Evolutionary conservation across 176 grass and related monocot species (phyloP).

Genomic region (Ensete glaucum): DNA sequence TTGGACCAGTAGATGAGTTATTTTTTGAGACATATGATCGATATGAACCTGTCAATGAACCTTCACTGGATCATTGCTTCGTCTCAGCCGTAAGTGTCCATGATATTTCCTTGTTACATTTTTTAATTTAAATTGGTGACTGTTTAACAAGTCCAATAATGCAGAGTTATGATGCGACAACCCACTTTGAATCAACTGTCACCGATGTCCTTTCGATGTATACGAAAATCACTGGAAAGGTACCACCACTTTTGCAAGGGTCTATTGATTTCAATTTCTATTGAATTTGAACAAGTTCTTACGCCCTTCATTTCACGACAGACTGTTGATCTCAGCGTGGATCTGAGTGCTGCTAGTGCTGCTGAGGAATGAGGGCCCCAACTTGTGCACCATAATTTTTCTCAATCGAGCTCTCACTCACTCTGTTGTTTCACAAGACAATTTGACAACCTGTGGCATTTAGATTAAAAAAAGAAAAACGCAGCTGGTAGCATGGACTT

Average conservation of each 20-base stretch:
- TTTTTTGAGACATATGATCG: conserved; percentile 78
- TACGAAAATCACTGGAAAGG: conserved; percentile 80
- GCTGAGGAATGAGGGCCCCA: conserved; percentile 34
- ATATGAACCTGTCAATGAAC: conserved; percentile 64
- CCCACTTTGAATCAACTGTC: conserved; percentile 93
- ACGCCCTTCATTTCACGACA: neutral
- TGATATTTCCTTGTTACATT: neutral
- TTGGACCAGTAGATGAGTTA: conserved; percentile 68
- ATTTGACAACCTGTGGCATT: too few species aligned
- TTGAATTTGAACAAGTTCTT: neutral
- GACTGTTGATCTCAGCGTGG: conserved; percentile 68
- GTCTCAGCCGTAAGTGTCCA: conserved; percentile 61
- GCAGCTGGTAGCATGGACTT: neutral
- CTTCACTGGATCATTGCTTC: conserved; percentile 73
- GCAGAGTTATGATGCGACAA: conserved; percentile 93
- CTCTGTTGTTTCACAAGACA: too few species aligned
- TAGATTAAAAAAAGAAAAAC: too few species aligned
- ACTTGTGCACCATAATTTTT: neutral
- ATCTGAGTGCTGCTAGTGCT: conserved; percentile 84
- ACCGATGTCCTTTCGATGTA: conserved; percentile 79
- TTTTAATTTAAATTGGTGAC: neutral
- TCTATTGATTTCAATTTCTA: conserved; percentile 15
- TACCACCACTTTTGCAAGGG: conserved; percentile 32
- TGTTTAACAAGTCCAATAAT: neutral
- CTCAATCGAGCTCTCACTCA: neutral